These are phyloP conservation scores for Skeletonema marinoi DNA, from an alignment of 108 stramenopile species.

Conservation along the genomic window DNA sequence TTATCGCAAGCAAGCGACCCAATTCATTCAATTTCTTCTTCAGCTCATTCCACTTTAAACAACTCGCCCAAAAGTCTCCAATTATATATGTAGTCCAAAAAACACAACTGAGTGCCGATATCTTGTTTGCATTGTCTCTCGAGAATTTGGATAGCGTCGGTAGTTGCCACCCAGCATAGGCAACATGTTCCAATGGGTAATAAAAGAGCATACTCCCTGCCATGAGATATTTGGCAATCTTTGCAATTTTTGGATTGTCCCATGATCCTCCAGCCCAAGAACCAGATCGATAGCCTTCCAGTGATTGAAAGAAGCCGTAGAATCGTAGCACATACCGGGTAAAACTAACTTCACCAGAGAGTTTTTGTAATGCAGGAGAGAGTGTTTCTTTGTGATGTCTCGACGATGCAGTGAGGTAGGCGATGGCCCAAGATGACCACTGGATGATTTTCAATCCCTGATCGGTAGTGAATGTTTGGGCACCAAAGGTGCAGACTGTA, in stretches of 20 bases:
- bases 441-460: conserved; percentile 70
- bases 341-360: conserved; percentile 57
- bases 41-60: conserved; percentile 42
- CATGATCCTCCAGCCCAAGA: conserved; percentile 57
- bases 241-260: conserved; percentile 41
- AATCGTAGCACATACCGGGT: conserved; percentile 72
- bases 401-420: conserved; percentile 40
- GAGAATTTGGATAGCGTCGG: conserved; percentile 37
- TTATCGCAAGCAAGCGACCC: conserved; percentile 18
- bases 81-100: conserved; percentile 72
- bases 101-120: conserved; percentile 68
- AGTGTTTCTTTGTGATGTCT: conserved; percentile 18
- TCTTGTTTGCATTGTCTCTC: conserved; percentile 48
- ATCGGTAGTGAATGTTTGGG: conserved; percentile 52
- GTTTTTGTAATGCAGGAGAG: conserved; percentile 43
- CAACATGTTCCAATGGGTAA: conserved; percentile 78
- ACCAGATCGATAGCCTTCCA: conserved; percentile 61
- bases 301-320: conserved; percentile 63
- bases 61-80: conserved; percentile 56
- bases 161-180: conserved; percentile 70
- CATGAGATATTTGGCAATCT: conserved; percentile 66
- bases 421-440: conserved; percentile 67
- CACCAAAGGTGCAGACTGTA: conserved; percentile 22
- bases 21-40: conserved; percentile 31
- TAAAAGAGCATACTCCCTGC: conserved; percentile 75